Evolutionary conservation across 176 grass and related monocot species (phyloP).

Genomic region (Triticum aestivum): DNA sequence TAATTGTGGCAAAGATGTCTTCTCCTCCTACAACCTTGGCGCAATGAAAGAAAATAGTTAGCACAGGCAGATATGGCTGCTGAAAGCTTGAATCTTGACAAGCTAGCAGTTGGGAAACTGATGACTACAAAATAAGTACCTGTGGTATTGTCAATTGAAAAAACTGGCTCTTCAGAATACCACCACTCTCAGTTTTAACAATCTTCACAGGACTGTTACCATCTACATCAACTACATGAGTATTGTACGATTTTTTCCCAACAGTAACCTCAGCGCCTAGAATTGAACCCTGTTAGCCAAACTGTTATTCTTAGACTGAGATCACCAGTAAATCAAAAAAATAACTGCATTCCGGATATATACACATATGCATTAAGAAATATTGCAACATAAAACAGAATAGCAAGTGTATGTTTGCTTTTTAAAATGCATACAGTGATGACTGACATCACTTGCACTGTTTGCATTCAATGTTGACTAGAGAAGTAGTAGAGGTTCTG

Average conservation of each 20-base stretch:
- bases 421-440: background rate
- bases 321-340: constrained; percentile 20
- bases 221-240: constrained; percentile 69
- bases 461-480: background rate
- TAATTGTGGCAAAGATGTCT: constrained; percentile 77
- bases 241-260: constrained; percentile 64
- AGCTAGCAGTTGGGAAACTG: background rate
- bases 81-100: constrained; percentile 18
- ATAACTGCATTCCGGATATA: background rate
- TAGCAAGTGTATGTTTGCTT: background rate
- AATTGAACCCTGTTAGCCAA: constrained; percentile 98
- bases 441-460: background rate
- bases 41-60: constrained; percentile 24
- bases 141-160: constrained; percentile 78
- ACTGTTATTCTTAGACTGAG: constrained; percentile 69
- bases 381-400: background rate
- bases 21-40: constrained; percentile 81
- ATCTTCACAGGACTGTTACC: constrained; percentile 46
- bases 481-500: background rate
- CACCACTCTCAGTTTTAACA: constrained; percentile 50
- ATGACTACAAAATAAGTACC: constrained; percentile 45
- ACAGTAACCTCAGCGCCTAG: constrained; percentile 89
- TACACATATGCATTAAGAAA: background rate
- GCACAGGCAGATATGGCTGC: background rate
- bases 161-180: constrained; percentile 59